phyloP scores from a whole-genome alignment of 2,329 filamentous ascomycete genomes.

The Diaporthe citriasiana region DNA sequence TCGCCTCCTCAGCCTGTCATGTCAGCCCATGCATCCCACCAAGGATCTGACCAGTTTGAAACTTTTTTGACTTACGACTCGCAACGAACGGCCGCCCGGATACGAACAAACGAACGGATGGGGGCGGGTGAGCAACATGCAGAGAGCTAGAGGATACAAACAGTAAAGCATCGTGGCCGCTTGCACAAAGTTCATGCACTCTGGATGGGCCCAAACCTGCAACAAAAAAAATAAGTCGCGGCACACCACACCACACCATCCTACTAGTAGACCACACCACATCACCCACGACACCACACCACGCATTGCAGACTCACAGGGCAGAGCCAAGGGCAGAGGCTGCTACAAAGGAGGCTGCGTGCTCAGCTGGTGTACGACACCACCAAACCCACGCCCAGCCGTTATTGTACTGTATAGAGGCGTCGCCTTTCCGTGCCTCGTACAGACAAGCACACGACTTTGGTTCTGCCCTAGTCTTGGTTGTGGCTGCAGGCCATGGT shows the following conservation, averaged over 20 bases:
- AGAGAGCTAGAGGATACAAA: background rate
- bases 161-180: background rate
- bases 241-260: conserved; percentile 31
- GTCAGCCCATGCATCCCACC: conserved; percentile 22
- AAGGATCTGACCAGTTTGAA: conserved; percentile 34
- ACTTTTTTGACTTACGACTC: conserved; percentile 25
- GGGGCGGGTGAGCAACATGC: background rate
- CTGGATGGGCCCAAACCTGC: conserved; percentile 23
- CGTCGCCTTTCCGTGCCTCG: background rate
- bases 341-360: background rate
- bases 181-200: conserved; percentile 37
- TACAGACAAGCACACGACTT: background rate
- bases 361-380: background rate
- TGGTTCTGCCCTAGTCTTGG: background rate
- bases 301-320: background rate
- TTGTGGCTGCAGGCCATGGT: conserved; percentile 20
- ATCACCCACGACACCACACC: conserved; percentile 12
- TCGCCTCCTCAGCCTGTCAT: conserved; percentile 1
- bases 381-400: conserved; percentile 10
- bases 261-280: conserved; percentile 1
- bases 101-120: conserved; percentile 18
- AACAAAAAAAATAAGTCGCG: background rate
- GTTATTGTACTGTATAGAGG: background rate
- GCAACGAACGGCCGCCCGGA: conserved; percentile 2
- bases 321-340: background rate